Evolutionary conservation across 2,329 filamentous ascomycete species (phyloP), one percentile per base, ranked within the genome.

Genomic region (Chrysoporthe austroafricana): DNA sequence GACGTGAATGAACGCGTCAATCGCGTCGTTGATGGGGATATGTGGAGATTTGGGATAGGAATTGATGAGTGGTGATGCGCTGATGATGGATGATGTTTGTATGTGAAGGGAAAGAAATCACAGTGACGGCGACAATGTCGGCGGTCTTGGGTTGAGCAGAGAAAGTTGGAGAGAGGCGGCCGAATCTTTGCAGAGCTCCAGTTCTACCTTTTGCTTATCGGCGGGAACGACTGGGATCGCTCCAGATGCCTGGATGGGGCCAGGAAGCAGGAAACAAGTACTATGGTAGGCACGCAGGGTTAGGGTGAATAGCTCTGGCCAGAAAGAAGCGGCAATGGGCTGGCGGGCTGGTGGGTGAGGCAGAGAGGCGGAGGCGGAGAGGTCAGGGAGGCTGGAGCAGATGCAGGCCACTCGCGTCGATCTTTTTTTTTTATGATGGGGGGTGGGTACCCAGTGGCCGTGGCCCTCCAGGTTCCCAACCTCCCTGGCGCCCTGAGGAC

Each of bases 1-100:
- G 61, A 64, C 65, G 68, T 68, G 64, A 26, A 65, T 62, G 64
- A 43, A 69, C 71, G 71, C 70, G 71, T 71, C 66, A 59, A 46
- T 70, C 71, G 69, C 70, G 70, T 71, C 57, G 60, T 64, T 57
- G 64, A 67, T 70, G 64, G 34, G 61, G 26, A 13, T 61, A 14
- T 9, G 21, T 18, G 18, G 42, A 48, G 43, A 63, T 36, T 65
- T 43, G 54, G 52, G 64, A 66, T 63, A 39, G 54, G 58, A 63
- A 68, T 70, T 54, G 66, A 68, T 70, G 59, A 46, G 39, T 32
- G 58, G 50, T 61, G 63, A 67, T 66, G 62, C 34, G 54, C 14
- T 34, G 66, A 64, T 67, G 64, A n/a, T 57, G 57, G 67, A 48
- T 42, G 46, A 36, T 62, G 54, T 34, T 18, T 18, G 9, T 56